phyloP scores from a whole-genome alignment of 768 basidiomycete genomes.

The Lactarius trivialis region DNA sequence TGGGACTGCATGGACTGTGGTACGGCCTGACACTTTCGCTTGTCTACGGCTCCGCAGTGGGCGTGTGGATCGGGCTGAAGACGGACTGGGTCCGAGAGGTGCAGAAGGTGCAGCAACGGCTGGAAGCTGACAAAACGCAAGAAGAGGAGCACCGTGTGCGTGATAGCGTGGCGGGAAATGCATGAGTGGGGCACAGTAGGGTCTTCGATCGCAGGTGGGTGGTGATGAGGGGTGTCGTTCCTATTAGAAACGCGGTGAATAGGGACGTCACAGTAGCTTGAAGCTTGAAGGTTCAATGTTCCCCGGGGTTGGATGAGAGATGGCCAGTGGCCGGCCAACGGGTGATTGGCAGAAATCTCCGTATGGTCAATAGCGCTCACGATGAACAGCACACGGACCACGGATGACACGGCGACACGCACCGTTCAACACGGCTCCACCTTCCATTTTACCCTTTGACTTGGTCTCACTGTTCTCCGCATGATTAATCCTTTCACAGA shows the following conservation, averaged over 20 bases:
- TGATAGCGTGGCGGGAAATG: neutral
- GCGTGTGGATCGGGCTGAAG: constrained; percentile 45
- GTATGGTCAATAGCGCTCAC: neutral
- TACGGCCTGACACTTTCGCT: constrained; percentile 69
- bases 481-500: neutral
- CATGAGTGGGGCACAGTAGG: neutral
- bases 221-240: neutral
- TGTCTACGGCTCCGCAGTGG: constrained; percentile 48
- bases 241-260: neutral
- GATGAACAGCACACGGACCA: neutral
- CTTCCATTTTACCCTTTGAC: neutral
- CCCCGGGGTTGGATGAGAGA: neutral
- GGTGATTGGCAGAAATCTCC: neutral
- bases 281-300: neutral
- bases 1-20: constrained; percentile 75
- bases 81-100: constrained; percentile 72
- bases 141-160: neutral
- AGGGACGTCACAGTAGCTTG: neutral
- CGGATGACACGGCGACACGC: neutral
- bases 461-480: no score
- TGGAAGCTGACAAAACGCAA: constrained; percentile 30
- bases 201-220: neutral
- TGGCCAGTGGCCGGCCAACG: neutral
- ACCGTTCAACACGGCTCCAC: neutral
- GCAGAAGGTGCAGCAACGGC: constrained; percentile 46